Evolutionary conservation across 306 rosid species (phyloP), one percentile per base, ranked within the genome.

Genomic region (Pachyrhizus erosus): DNA sequence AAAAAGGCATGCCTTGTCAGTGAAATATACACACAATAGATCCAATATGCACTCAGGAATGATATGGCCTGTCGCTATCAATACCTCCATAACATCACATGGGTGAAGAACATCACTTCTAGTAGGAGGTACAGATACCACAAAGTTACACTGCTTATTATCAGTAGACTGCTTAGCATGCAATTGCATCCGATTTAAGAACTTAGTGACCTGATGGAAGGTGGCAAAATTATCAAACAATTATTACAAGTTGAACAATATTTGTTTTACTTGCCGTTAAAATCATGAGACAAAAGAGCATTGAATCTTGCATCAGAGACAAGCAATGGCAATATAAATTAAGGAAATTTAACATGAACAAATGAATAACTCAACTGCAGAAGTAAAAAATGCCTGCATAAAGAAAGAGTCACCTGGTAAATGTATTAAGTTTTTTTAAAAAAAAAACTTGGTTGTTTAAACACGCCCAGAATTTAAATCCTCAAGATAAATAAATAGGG

Each of bases 91-190:
- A 76, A 96, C 92, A 87, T 96, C 98, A 84, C 98, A 93, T 57
- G 99, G 94, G 72, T 96, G 99, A 86, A 96, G 97, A 68, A 96
- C 80, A 24, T 96, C 99, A 87, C 98, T 96, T 87, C 99, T 96
- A 49, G 88, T 85, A 76, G 98, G 98, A 70, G 99, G 99, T 75
- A 96, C 97, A 11, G 89, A 83, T 60, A 96, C 94, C 45, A 62
- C 78, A 57, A 91, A 75, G 51, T 34, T 82, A 77, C 79, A 74
- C 78, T 83, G 79, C 48, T 81, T 76, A 54, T 81, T 80, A 82
- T 43, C 77, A 65, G 88, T 51, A 49, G 97, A 89, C 52, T 86
- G 84, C 48, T 86, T 81, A 42, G 97, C 93, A 46, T 73, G 78
- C 84, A 96, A 87, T 88, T 96, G 99, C 99, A 96, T 96, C 88